A percentile compares a stretch with the other conserved stretches of the same genome.
These are phyloP conservation scores for Ustilago loliicola DNA, from an alignment of 1,284 basidiomycete genomes.

Conservation along the genomic window DNA sequence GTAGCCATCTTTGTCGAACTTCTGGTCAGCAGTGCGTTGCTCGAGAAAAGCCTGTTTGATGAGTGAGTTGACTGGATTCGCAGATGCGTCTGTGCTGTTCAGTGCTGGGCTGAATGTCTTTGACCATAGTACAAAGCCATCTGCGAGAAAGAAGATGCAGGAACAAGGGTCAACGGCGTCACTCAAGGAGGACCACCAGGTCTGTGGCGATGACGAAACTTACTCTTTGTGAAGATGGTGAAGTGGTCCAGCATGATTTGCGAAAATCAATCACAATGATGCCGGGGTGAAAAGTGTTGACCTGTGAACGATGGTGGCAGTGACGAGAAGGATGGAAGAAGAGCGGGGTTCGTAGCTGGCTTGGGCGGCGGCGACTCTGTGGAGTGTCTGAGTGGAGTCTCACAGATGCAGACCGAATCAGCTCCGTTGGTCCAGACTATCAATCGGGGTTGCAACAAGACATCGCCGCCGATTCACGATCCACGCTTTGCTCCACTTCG, in stretches of 20 bases:
- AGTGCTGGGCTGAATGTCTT: conserved; percentile 59
- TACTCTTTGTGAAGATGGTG: conserved; percentile 60
- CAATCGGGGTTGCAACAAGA: background rate
- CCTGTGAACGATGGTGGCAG: conserved; percentile 7
- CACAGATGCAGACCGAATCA: conserved; percentile 22
- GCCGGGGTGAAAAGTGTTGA: conserved; percentile 12
- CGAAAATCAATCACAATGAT: background rate
- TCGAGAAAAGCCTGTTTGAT: conserved; percentile 67
- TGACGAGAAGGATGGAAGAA: conserved; percentile 1
- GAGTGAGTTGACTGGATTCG: conserved; percentile 61
- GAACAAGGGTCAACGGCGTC: background rate
- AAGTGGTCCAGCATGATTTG: conserved; percentile 62
- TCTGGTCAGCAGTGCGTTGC: conserved; percentile 59
- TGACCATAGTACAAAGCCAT: conserved; percentile 66
- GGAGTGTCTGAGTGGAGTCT: conserved; percentile 14
- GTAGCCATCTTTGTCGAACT: conserved; percentile 65
- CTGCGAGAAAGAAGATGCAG: conserved; percentile 15
- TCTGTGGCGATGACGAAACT: background rate
- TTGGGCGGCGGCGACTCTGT: conserved; percentile 14
- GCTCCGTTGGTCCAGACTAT: conserved; percentile 13
- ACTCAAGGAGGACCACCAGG: background rate
- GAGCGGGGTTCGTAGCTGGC: conserved; percentile 6
- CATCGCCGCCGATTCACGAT: background rate
- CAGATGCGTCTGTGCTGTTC: conserved; percentile 28
- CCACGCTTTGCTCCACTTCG: conserved; percentile 7